phyloP scores from a whole-genome alignment of 148 eudicot species.

The Rhododendron griersonianum region DNA sequence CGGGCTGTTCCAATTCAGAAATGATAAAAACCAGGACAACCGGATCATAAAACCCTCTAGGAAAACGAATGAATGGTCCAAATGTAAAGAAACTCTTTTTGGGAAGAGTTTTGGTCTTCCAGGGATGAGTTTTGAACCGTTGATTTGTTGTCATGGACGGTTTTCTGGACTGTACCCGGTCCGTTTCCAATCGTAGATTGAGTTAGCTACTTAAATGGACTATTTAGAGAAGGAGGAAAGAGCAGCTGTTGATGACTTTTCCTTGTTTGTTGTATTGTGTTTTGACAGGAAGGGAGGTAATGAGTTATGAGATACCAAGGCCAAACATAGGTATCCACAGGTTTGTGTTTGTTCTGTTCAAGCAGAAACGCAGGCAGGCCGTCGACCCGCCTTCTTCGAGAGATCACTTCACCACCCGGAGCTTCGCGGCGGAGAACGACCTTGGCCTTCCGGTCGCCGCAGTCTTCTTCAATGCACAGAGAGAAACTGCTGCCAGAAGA shows the following conservation, averaged over 20 bases:
- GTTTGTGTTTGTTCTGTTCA: slow-evolving; percentile 66
- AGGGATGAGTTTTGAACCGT: too few relatives aligned
- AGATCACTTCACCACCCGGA: slow-evolving; percentile 59
- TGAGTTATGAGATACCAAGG: slow-evolving; percentile 77
- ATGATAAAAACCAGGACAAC: too few relatives aligned
- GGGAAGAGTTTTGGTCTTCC: too few relatives aligned
- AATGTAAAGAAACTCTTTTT: too few relatives aligned
- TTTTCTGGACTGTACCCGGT: too few relatives aligned
- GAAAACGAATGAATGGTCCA: too few relatives aligned
- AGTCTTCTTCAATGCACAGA: slow-evolving; percentile 70
- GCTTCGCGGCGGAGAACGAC: slow-evolving; percentile 53
- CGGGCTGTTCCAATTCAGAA: too few relatives aligned
- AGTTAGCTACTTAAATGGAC: neutral
- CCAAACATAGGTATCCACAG: slow-evolving; percentile 95
- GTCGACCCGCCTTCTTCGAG: slow-evolving; percentile 46
- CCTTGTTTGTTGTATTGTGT: neutral
- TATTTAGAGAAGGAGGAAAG: neutral
- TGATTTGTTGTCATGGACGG: too few relatives aligned
- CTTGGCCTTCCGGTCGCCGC: slow-evolving; percentile 84
- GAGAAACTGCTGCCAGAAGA: slow-evolving; percentile 80
- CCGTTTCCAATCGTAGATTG: too few relatives aligned
- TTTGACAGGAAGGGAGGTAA: slow-evolving; percentile 62
- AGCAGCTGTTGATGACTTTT: neutral
- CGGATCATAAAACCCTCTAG: too few relatives aligned
- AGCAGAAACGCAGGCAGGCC: slow-evolving; percentile 52